A percentile compares a stretch with the other conserved stretches of the same genome.
phyloP scores from a whole-genome alignment of 352 stramenopile genomes.

The Aphanomyces stellatus region DNA sequence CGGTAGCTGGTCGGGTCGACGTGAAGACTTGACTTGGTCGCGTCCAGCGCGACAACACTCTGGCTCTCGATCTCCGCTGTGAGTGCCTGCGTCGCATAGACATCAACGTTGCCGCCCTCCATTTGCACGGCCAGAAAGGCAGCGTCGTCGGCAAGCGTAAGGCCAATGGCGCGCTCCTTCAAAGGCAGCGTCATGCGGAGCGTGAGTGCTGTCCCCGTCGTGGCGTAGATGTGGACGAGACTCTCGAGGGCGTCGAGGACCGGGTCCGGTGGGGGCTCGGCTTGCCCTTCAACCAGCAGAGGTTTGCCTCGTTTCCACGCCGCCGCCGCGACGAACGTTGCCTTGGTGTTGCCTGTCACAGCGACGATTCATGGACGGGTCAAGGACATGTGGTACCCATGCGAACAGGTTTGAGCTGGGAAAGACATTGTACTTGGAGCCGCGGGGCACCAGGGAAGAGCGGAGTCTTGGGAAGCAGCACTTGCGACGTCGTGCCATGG shows the following conservation, averaged over 20 bases:
- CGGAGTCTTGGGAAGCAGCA: not conserved
- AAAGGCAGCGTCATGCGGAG: not conserved
- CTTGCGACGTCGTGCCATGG: not conserved
- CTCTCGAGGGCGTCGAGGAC: slow-evolving; percentile 1
- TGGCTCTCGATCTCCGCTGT: not conserved
- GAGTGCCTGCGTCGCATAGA: not conserved
- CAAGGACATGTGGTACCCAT: not conserved
- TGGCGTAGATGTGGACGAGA: not conserved
- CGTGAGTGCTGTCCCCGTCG: not conserved
- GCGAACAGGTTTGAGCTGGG: not conserved
- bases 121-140: not conserved
- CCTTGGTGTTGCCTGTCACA: not conserved
- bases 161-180: not conserved
- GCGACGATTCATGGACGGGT: not conserved
- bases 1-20: not conserved
- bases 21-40: not conserved
- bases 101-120: not conserved
- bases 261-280: not conserved
- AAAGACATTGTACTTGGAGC: not conserved
- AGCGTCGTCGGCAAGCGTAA: not conserved
- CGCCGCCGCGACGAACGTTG: not conserved
- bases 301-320: not conserved
- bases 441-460: not conserved
- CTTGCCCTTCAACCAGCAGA: not conserved
- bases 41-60: not conserved